phyloP scores from a whole-genome alignment of 306 rosid genomes.

The Lathyrus tuberosus region DNA sequence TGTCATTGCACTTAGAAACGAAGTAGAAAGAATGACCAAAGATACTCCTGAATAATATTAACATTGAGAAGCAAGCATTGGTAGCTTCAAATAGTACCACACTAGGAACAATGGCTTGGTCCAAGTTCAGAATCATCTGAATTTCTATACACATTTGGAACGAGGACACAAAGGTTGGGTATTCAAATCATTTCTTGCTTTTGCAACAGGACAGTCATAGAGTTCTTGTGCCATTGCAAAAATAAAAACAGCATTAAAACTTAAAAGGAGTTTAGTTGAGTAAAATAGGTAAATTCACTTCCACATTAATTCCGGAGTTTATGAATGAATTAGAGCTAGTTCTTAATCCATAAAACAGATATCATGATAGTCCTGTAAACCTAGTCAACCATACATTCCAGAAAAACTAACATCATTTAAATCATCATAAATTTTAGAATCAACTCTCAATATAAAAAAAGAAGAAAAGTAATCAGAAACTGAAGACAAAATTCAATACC shows the following conservation, averaged over 20 bases:
- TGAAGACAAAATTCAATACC: conserved; percentile 53
- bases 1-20: conserved; percentile 3
- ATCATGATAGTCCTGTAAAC: background rate
- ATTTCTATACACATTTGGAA: conserved; percentile 23
- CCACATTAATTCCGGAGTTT: background rate
- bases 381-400: background rate
- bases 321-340: background rate
- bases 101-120: conserved; percentile 1
- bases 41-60: conserved; percentile 1
- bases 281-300: background rate
- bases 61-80: conserved; percentile 22
- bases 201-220: background rate
- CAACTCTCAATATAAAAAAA: background rate
- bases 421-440: background rate
- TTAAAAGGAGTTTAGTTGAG: conserved; percentile 3
- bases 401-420: background rate
- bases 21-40: conserved; percentile 6
- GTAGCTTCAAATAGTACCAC: conserved; percentile 5
- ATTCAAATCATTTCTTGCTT: background rate
- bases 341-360: background rate
- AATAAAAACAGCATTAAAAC: background rate
- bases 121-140: conserved; percentile 24
- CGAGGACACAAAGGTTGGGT: background rate
- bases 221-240: background rate
- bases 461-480: background rate